These are phyloP conservation scores for Calonectria pseudoreteaudii DNA, from an alignment of 2,329 filamentous ascomycete genomes.

Conservation along the genomic window DNA sequence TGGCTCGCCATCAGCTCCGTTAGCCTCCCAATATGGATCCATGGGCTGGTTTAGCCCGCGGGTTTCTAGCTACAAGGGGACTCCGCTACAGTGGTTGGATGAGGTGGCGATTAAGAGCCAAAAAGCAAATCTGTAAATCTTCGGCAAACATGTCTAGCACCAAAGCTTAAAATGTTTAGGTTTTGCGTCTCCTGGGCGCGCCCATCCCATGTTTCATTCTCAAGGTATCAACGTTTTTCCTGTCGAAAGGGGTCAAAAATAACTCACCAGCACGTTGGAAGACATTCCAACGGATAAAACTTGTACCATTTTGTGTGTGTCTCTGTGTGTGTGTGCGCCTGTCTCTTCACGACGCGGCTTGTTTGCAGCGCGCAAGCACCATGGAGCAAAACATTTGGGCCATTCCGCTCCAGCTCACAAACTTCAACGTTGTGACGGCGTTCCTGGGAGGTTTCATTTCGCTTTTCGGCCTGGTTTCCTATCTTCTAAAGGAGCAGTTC, in stretches of 20 bases:
- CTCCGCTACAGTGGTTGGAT: not conserved
- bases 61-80: not conserved
- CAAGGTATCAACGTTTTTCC: not conserved
- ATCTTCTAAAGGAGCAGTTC: slow-evolving; percentile 88
- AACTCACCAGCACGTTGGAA: not conserved
- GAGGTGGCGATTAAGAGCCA: not conserved
- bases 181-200: not conserved
- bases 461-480: slow-evolving; percentile 90
- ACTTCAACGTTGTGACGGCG: slow-evolving; percentile 88
- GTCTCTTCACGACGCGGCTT: not conserved
- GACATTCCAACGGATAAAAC: no score
- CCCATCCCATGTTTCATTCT: not conserved
- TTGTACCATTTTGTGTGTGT: not conserved
- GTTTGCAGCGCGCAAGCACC: not conserved
- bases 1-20: no score
- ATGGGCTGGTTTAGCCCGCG: not conserved
- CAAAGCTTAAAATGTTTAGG: not conserved
- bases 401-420: slow-evolving; percentile 67
- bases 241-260: not conserved
- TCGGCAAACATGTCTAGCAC: not conserved
- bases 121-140: not conserved
- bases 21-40: not conserved
- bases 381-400: slow-evolving; percentile 46
- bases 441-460: slow-evolving; percentile 89
- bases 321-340: no score